Base-by-base conservation (phyloP, 1,284 basidiomycete species). In the Acaromyces ingoldii region DNA sequence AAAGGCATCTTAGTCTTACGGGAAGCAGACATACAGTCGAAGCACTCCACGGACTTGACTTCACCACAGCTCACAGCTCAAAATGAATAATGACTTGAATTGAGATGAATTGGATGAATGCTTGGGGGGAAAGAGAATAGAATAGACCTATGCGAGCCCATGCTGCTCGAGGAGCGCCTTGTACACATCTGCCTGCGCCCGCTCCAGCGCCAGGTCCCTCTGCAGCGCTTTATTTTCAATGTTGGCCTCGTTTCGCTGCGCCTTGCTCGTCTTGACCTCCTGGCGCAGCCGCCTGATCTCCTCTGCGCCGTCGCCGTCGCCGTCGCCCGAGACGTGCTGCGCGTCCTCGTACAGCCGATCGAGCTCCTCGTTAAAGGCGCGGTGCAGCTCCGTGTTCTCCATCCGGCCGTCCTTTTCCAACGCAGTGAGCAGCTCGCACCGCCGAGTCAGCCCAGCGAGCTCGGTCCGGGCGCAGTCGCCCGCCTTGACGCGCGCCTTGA, bases 351-450 rank as follows among this genome's bases (percentile, higher is more conserved):
- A 75, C 15, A 75, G 54, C 41, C 58, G 34, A 42, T 69, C 65
- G 7, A 75, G 50, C 53, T 75, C 73, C 41, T 75, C 73, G 50
- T 75, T 75, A 60, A 74, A 75, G 6, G 57, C 38, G 28, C 47
- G 17, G 56, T 74, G 69, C n/a, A 74, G 54, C 55, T 68, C 70
- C 13, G 71, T 67, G 46, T 75, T 72, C 49, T 75, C 73, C 31
- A 71, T 42, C 2, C 70, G 61, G 2, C 63, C 68, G 42, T 74
- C 71, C 22, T 61, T 51, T 51, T 75, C 72, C 24, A 74, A 57
- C 24, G 62, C 63, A 10, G 60, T 58, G 19, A 74, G 46, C n/a
- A 68, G 46, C 28, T 63, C 63, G 49, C 65, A 67, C 37, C 65
- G 65, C 29, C 68, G 55, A 28, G 51, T 53, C 10, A 72, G 51